A percentile compares a stretch with the other conserved stretches of the same genome.
These are phyloP conservation scores for Phoma sp. DNA, from an alignment of 2,329 filamentous ascomycete genomes.

Conservation along the genomic window DNA sequence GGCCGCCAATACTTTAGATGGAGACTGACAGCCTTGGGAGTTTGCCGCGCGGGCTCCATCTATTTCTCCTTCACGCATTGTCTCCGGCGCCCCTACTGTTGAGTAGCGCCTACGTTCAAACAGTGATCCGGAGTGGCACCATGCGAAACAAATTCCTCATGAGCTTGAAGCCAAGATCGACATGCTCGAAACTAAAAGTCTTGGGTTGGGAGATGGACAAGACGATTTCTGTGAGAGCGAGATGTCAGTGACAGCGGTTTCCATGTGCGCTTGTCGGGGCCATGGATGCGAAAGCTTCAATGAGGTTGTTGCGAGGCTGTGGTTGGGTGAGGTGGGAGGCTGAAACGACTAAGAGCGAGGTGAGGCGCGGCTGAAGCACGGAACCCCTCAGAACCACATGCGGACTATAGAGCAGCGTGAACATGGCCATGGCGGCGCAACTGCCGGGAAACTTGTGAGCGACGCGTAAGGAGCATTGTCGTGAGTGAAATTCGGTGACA, in stretches of 20 bases:
- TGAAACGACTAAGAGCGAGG: slow-evolving; percentile 40
- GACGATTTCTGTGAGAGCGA: slow-evolving; percentile 16
- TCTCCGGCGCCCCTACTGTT: slow-evolving; percentile 31
- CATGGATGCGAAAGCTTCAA: slow-evolving; percentile 1
- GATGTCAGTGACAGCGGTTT: slow-evolving; percentile 1
- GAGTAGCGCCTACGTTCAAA: slow-evolving; percentile 19
- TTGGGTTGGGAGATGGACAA: slow-evolving; percentile 27
- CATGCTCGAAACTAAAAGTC: slow-evolving; percentile 24
- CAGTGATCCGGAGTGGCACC: slow-evolving; percentile 12
- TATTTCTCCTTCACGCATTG: slow-evolving; percentile 29
- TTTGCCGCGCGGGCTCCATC: slow-evolving; percentile 19
- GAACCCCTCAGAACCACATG: slow-evolving; percentile 27
- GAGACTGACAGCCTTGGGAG: slow-evolving; percentile 22
- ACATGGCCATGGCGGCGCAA: not conserved
- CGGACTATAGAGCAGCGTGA: not conserved
- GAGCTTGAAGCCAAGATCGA: slow-evolving; percentile 25
- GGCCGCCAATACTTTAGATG: slow-evolving; percentile 41
- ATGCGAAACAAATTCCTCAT: slow-evolving; percentile 21
- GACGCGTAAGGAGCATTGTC: not conserved
- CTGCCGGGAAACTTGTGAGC: not conserved
- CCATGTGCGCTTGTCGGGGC: not conserved
- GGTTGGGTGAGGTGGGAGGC: slow-evolving; percentile 23
- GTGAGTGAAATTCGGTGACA: not conserved
- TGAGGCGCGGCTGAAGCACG: slow-evolving; percentile 29
- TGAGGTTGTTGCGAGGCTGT: slow-evolving; percentile 1